These are phyloP conservation scores for Dactylellina leptospora DNA, from an alignment of 2,329 filamentous ascomycete species.

Conservation along the genomic window DNA sequence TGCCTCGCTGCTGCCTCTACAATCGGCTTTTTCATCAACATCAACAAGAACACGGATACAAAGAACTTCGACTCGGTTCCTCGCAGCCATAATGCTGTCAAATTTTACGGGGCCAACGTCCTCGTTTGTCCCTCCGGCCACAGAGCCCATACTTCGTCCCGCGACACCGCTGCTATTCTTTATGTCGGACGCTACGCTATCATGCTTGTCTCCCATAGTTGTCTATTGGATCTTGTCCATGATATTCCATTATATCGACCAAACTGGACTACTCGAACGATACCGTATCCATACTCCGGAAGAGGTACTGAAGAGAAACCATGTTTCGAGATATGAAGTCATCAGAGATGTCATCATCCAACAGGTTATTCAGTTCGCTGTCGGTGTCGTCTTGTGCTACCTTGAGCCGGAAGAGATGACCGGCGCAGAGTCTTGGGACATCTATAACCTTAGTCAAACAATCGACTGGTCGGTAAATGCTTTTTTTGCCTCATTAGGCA, in stretches of 20 bases:
- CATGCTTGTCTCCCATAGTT: slow-evolving; percentile 77
- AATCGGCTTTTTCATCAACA: no score
- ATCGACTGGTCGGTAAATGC: slow-evolving; percentile 52
- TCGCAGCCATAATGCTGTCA: slow-evolving; percentile 42
- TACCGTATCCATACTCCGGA: slow-evolving; percentile 95
- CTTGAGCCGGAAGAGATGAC: slow-evolving; percentile 77
- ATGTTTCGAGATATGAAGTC: slow-evolving; percentile 83
- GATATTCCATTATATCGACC: slow-evolving; percentile 87
- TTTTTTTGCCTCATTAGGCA: slow-evolving; percentile 75
- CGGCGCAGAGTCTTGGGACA: slow-evolving; percentile 83
- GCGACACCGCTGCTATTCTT: slow-evolving; percentile 77
- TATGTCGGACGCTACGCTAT: slow-evolving; percentile 81
- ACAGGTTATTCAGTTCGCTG: slow-evolving; percentile 84
- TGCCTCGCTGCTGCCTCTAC: slow-evolving; percentile 4
- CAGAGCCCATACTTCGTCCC: slow-evolving; percentile 74
- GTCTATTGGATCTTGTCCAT: slow-evolving; percentile 89
- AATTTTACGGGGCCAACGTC: slow-evolving; percentile 62
- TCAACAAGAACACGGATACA: no score
- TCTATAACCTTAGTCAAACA: slow-evolving; percentile 60
- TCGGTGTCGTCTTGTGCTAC: slow-evolving; percentile 72
- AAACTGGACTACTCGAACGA: slow-evolving; percentile 83
- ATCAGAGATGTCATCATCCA: slow-evolving; percentile 90
- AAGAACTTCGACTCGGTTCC: no score
- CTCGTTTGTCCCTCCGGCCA: slow-evolving; percentile 82
- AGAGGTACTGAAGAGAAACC: slow-evolving; percentile 86